Evolutionary conservation across 306 rosid species (phyloP).

Genomic region (Carpinus viminea): DNA sequence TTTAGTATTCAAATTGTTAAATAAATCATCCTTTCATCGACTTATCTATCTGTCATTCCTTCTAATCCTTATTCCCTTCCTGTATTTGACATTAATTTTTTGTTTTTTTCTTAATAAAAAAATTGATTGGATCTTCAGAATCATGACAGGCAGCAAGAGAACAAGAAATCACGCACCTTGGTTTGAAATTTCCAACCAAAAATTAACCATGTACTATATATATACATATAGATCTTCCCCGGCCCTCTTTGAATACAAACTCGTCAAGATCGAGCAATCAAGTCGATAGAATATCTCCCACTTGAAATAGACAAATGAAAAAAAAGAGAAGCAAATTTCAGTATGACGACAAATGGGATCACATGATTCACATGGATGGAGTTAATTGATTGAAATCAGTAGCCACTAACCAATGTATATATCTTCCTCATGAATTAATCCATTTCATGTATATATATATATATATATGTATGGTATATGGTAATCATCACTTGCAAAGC

Average conservation of each 20-base stretch:
- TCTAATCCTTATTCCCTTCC: neutral
- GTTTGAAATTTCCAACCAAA: conserved; percentile 7
- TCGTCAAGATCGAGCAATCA: neutral
- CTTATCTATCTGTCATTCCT: conserved; percentile 3
- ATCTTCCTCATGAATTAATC: neutral
- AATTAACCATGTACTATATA: neutral
- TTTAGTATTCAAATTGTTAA: neutral
- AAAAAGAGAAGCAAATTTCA: conserved; percentile 15
- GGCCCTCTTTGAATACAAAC: neutral
- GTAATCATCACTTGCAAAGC: conserved; percentile 9
- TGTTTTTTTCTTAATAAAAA: neutral
- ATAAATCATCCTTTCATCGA: neutral
- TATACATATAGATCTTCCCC: neutral
- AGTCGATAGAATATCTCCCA: conserved; percentile 18
- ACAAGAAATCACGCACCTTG: conserved; percentile 10
- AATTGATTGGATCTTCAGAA: neutral
- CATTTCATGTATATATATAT: neutral
- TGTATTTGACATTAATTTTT: neutral
- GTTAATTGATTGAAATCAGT: neutral
- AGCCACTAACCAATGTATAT: neutral
- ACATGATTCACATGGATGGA: neutral
- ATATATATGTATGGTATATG: too few species aligned
- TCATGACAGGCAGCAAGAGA: conserved; percentile 17
- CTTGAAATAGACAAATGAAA: conserved; percentile 16
- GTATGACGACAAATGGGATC: conserved; percentile 25